Percentiles rank a stretch among this genome's conserved stretches.
These are phyloP conservation scores for Polyrhizophydium stewartii DNA, from an alignment of 371 early-diverging fungal species.

Conservation along the genomic window DNA sequence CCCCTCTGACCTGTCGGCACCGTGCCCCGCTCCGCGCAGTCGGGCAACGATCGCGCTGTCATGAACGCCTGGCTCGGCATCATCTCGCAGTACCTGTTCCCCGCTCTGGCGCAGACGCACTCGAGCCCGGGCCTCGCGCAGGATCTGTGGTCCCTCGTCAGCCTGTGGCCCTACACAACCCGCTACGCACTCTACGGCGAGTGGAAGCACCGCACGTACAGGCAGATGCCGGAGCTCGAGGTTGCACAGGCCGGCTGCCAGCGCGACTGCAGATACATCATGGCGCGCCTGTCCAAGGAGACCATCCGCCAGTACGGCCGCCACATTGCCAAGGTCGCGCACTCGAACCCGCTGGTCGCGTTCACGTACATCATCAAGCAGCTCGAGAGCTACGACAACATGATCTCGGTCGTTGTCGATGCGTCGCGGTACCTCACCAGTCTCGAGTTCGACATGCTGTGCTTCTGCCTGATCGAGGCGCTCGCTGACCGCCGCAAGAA, in stretches of 20 bases:
- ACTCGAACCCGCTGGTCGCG: constrained; percentile 77
- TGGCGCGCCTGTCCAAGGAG: constrained; percentile 78
- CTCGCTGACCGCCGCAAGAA: constrained; percentile 47
- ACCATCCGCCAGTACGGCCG: constrained; percentile 78
- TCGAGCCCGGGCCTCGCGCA: constrained; percentile 61
- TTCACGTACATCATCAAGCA: constrained; percentile 73
- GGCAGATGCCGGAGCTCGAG: constrained; percentile 30
- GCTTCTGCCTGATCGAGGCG: constrained; percentile 66
- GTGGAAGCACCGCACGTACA: constrained; percentile 67
- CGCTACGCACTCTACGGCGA: constrained; percentile 74
- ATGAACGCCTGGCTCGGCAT: constrained; percentile 54
- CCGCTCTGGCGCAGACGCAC: constrained; percentile 63
- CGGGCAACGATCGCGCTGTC: neutral
- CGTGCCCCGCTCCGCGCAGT: too few species aligned
- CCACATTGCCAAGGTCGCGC: constrained; percentile 73
- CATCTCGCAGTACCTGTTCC: constrained; percentile 64
- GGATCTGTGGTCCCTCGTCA: constrained; percentile 76
- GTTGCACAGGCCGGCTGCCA: constrained; percentile 25
- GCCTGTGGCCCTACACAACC: constrained; percentile 55
- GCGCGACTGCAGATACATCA: constrained; percentile 56
- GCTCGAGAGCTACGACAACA: constrained; percentile 79
- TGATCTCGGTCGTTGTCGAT: constrained; percentile 81
- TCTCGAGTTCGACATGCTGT: constrained; percentile 81
- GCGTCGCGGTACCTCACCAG: constrained; percentile 77
- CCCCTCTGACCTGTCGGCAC: too few species aligned